phyloP scores from a whole-genome alignment of 345 rosid genomes.

The Eucalyptus brandiana region DNA sequence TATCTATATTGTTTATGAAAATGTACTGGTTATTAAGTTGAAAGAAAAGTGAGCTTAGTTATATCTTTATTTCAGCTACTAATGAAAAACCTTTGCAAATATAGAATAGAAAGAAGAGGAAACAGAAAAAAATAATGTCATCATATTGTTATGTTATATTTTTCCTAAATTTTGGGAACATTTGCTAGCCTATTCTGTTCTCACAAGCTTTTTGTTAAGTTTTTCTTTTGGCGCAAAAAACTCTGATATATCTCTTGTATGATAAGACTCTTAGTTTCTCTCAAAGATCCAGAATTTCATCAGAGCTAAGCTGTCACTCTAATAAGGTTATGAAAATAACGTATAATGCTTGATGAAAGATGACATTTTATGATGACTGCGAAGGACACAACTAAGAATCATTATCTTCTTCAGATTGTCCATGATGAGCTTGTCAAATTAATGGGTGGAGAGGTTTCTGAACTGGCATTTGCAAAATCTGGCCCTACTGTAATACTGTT shows the following conservation, averaged over 20 bases:
- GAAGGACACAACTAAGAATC: not conserved
- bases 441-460: conserved; percentile 99
- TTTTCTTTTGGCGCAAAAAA: not conserved
- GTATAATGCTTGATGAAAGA: not conserved
- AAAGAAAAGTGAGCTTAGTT: not conserved
- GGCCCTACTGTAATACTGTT: conserved; percentile 78
- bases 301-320: not conserved
- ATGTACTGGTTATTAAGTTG: not conserved
- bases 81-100: not conserved
- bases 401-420: conserved; percentile 45
- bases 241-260: not conserved
- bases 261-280: not conserved
- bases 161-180: not conserved
- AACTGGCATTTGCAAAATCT: conserved; percentile 71
- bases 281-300: not conserved
- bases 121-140: not conserved
- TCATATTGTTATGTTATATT: not conserved
- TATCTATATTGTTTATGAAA: not conserved
- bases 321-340: not conserved
- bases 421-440: conserved; percentile 80
- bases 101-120: not conserved
- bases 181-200: not conserved
- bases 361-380: not conserved
- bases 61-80: not conserved
- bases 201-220: not conserved